phyloP scores from a whole-genome alignment of 805 yeast species.

The Monosporozyma yasuniensis region DNA sequence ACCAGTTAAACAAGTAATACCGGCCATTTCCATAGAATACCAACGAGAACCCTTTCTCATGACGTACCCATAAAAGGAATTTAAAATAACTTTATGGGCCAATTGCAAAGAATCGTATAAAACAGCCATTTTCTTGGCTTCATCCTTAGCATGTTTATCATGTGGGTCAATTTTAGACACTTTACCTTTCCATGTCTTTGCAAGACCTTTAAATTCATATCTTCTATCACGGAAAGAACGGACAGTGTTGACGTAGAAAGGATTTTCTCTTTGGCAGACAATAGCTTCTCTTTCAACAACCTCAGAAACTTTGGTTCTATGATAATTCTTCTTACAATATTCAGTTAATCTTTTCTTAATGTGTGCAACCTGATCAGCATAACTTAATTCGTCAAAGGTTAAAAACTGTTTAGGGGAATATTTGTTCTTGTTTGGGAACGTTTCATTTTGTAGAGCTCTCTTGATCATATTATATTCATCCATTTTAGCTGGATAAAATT shows the following conservation, averaged over 20 bases:
- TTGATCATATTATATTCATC: slow-evolving; percentile 88
- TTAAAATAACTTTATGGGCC: slow-evolving; percentile 93
- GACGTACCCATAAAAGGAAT: slow-evolving; percentile 95
- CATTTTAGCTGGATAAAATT: slow-evolving; percentile 80
- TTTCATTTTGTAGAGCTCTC: slow-evolving; percentile 70
- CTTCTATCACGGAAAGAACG: slow-evolving; percentile 91
- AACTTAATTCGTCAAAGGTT: slow-evolving; percentile 66
- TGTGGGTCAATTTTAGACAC: slow-evolving; percentile 42
- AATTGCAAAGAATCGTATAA: slow-evolving; percentile 90
- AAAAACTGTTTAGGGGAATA: slow-evolving; percentile 49
- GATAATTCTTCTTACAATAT: slow-evolving; percentile 79
- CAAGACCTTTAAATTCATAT: slow-evolving; percentile 87
- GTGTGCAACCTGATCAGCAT: slow-evolving; percentile 65
- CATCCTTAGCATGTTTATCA: slow-evolving; percentile 64
- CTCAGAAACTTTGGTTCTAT: slow-evolving; percentile 69
- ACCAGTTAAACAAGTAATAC: slow-evolving; percentile 95
- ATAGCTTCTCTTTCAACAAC: slow-evolving; percentile 85
- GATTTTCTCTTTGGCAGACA: slow-evolving; percentile 94
- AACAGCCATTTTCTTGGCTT: slow-evolving; percentile 89
- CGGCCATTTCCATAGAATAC: slow-evolving; percentile 99
- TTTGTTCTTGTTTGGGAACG: slow-evolving; percentile 54
- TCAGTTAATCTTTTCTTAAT: slow-evolving; percentile 74
- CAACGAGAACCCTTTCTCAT: slow-evolving; percentile 99
- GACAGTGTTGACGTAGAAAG: slow-evolving; percentile 92
- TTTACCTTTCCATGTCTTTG: slow-evolving; percentile 90